Conservation (phyloP, 345 rosid species). For the Cardamine resedifolia region DNA sequence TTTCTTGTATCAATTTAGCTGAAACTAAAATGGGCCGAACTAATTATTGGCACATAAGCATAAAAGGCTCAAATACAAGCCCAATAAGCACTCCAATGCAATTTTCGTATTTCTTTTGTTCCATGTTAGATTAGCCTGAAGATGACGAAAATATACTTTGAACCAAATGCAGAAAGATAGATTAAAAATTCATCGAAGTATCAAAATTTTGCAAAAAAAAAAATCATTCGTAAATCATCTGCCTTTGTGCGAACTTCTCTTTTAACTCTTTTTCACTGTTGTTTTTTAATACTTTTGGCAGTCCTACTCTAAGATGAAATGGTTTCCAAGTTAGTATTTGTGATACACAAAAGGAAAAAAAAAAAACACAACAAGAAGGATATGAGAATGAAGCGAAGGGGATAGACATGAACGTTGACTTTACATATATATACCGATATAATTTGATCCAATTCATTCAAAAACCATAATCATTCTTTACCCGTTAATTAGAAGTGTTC, state of each 20-base stretch:
- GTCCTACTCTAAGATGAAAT: not conserved
- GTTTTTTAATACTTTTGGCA: not conserved
- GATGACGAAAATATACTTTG: not conserved
- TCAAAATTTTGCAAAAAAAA: not conserved
- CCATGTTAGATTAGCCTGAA: not conserved
- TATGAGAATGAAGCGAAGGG: not conserved
- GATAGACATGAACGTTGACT: not conserved
- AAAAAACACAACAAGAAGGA: not conserved
- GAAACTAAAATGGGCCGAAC: too few species aligned
- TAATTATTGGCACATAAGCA: not conserved
- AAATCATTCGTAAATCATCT: not conserved
- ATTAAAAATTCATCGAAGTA: not conserved
- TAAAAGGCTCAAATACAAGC: not conserved
- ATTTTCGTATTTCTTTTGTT: not conserved
- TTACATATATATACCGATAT: conserved; percentile 7
- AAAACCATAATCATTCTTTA: not conserved
- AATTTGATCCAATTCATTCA: not conserved
- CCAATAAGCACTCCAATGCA: not conserved
- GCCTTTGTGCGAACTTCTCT: not conserved
- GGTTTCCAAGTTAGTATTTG: not conserved
- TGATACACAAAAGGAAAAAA: not conserved
- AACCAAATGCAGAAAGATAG: not conserved
- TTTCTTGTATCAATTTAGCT: too few species aligned
- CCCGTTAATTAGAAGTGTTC: conserved; percentile 36
- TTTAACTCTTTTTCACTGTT: not conserved